Evolutionary conservation across 1,284 basidiomycete genomes (phyloP), one percentile per base, ranked within the genome.

Genomic region (Rhizopogon parksii): DNA sequence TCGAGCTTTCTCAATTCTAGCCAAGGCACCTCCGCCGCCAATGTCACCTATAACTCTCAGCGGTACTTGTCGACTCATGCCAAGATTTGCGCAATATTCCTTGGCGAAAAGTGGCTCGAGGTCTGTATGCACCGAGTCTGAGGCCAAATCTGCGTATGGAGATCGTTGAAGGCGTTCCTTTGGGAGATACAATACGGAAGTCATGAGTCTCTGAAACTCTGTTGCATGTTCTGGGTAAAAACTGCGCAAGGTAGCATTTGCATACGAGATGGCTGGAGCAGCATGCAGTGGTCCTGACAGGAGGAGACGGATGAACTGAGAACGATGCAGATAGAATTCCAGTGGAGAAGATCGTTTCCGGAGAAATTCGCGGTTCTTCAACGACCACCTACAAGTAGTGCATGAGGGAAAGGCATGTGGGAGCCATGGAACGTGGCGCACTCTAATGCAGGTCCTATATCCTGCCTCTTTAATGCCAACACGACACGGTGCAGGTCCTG

Each of bases 1-100:
- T 56, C 90, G 79, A 6, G 91, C 93, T 68, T 95, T 96, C 72
- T 95, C 91, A 53, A 96, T 95, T 55, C 85, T 80, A 9, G 86
- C 85, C 51, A 97, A 68, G 1, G 92, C 92, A 0, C 92, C 91
- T 4, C 91, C 88, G 0, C 89, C 91, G 1, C 95, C 95, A 46
- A 97, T 85, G 61, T 95, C 91, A 0, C 89, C 89, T 0, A 91
- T 86, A 4, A 95, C 88, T 47, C 86, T 76, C 39, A 98, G 73
- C 0, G 93, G 91, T 9, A 91, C 83, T 57, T 95, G 90, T 53
- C 88, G 80, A 55, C 93, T 88, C 83, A 95, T 88, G 2, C 88
- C 88, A 27, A 93, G 72, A 58, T 78, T 81, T 3, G 91, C 85
- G 65, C 93, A 96, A 61, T 89, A 98, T 61, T 96, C 95, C 57